Evolutionary conservation across 192 early-diverging fungal genomes (phyloP), one percentile per base, ranked within the genome.

Genomic region (Obelidium mucronatum): DNA sequence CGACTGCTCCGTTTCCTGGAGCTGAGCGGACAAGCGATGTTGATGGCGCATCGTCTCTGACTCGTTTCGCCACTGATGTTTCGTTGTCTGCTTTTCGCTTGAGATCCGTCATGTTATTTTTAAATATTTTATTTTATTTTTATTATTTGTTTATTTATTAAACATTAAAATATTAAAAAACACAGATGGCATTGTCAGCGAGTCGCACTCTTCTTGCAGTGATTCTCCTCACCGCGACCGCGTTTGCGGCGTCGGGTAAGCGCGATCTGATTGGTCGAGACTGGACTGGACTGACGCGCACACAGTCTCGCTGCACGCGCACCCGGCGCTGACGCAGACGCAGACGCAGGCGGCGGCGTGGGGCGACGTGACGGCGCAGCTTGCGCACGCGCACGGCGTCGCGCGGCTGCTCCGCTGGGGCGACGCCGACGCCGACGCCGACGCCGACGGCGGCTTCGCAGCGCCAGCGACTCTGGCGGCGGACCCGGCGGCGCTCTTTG

Each of bases 361-460:
- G 73, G 26, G 34, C 60, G 56, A 64, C 4, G 26, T 61, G 11
- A 63, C 73, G 1, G 39, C 73, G 19, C 22, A 63, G 11, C 42
- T 74, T 8, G 55, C 59, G 3, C 73, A 74, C 34, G 35, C 52
- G 39, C 61, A 74, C 42, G 60, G 73, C 35, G 73, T 64, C 60
- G 37, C 56, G 36, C 56, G 42, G 17, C 60, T 62, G n/a, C 40
- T 74, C 6, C 15, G 73, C 22, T 34, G 34, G 24, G 13, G 28
- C n/a, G 26, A 56, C 52, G 30, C 26, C 39, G 30, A 28, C 17
- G n/a, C n/a, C 28, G 42, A 28, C n/a, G 36, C 8, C 54, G 30
- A 58, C 55, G 19, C 28, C 30, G 61, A 39, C 34, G 28, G n/a
- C 44, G 19, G 42, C 24, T 52, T 42, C 19, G 22, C 19, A 8